Conservation (phyloP, 768 basidiomycete genomes). For the Leccinum broughii region DNA sequence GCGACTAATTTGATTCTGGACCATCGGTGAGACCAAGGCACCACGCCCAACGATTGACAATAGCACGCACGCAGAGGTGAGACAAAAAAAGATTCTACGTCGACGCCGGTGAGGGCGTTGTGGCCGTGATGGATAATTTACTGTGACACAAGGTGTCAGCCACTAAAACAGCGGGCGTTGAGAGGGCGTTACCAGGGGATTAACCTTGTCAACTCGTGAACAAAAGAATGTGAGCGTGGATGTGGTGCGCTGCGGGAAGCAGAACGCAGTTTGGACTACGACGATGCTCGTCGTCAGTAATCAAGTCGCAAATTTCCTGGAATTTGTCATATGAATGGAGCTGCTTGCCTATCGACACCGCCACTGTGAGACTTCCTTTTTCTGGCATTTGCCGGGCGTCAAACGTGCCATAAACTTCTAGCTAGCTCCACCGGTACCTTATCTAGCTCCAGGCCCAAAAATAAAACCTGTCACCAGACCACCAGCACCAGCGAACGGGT, state of each 20-base stretch:
- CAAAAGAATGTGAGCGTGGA: slow-evolving; percentile 12
- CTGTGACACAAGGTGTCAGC: slow-evolving; percentile 17
- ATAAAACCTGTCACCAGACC: not conserved
- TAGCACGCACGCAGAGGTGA: slow-evolving; percentile 11
- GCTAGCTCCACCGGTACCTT: slow-evolving; percentile 2
- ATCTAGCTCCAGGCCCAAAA: not conserved
- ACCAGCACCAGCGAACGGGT: not conserved
- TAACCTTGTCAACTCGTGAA: slow-evolving; percentile 13
- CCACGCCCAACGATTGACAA: slow-evolving; percentile 3
- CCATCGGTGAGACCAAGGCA: slow-evolving; percentile 14
- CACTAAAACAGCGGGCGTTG: not conserved
- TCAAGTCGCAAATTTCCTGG: slow-evolving; percentile 19
- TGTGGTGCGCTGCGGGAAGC: slow-evolving; percentile 2
- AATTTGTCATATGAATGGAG: slow-evolving; percentile 28
- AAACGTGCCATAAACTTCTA: not conserved
- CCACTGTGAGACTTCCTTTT: slow-evolving; percentile 25
- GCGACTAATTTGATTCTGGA: slow-evolving; percentile 12
- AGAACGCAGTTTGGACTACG: slow-evolving; percentile 3
- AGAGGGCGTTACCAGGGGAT: slow-evolving; percentile 7
- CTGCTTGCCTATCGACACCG: slow-evolving; percentile 17
- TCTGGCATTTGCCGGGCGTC: not conserved
- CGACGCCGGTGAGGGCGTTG: slow-evolving; percentile 9
- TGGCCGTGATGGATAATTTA: slow-evolving; percentile 18
- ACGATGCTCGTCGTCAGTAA: slow-evolving; percentile 18
- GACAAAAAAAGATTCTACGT: slow-evolving; percentile 3